phyloP scores from a whole-genome alignment of 352 stramenopile genomes.

The Globisporangium nodosum region DNA sequence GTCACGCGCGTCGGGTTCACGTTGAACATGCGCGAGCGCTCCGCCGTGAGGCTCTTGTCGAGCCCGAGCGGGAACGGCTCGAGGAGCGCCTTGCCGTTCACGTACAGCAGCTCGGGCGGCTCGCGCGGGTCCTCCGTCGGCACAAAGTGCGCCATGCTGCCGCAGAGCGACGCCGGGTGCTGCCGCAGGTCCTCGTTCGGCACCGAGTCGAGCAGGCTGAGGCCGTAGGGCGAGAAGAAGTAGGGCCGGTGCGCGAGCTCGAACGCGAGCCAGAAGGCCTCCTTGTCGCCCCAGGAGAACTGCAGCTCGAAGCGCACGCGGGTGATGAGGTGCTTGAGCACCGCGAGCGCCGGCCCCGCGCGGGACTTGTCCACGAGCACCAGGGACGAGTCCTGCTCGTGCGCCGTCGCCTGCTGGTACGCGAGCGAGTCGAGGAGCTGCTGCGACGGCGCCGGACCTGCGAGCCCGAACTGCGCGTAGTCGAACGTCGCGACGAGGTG shows the following conservation, averaged over 20 bases:
- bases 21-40: constrained; percentile 5
- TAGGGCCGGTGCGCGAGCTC: constrained; percentile 47
- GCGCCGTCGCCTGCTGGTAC: constrained; percentile 35
- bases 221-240: constrained; percentile 61
- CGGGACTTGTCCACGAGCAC: constrained; percentile 59
- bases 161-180: constrained; percentile 57
- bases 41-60: constrained; percentile 5
- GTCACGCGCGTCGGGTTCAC: constrained; percentile 6
- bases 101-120: constrained; percentile 38
- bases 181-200: constrained; percentile 48
- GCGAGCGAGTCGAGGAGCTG: constrained; percentile 36
- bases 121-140: constrained; percentile 26
- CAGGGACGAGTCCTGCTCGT: constrained; percentile 74
- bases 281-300: constrained; percentile 72
- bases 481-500: constrained; percentile 29
- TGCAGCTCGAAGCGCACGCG: constrained; percentile 54
- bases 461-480: constrained; percentile 46
- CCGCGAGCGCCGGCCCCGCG: constrained; percentile 34
- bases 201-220: constrained; percentile 37
- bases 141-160: constrained; percentile 60
- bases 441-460: constrained; percentile 14
- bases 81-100: constrained; percentile 21
- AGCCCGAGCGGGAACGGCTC: constrained; percentile 49
- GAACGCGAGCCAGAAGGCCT: constrained; percentile 72
- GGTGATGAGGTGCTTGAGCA: constrained; percentile 67